Percentiles rank a stretch among this genome's conserved stretches.
These are phyloP conservation scores for Cutaneotrichosporon cyanovorans DNA, from an alignment of 1,284 basidiomycete genomes.

Conservation along the genomic window DNA sequence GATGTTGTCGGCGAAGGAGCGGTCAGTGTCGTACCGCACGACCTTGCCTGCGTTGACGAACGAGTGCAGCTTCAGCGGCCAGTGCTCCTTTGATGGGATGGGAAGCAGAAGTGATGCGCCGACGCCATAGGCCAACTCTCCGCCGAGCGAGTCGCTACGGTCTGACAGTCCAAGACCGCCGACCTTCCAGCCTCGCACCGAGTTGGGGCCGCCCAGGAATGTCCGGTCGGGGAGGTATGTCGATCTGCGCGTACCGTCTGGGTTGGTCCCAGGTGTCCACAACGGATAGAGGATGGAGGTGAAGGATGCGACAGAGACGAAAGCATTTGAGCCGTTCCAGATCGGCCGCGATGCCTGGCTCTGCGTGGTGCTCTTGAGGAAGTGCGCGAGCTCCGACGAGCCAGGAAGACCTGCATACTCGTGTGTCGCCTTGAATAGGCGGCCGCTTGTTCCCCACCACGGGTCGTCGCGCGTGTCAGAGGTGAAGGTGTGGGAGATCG, in stretches of 20 bases:
- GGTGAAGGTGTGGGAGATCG: constrained; percentile 69
- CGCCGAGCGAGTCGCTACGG: constrained; percentile 70
- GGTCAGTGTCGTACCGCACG: constrained; percentile 52
- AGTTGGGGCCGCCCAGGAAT: constrained; percentile 89
- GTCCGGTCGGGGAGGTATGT: constrained; percentile 72
- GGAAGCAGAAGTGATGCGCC: constrained; percentile 75
- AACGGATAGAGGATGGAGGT: constrained; percentile 42
- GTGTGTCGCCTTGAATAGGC: constrained; percentile 57
- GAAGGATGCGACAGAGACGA: constrained; percentile 41
- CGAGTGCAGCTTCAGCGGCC: constrained; percentile 79
- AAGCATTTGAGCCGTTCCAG: constrained; percentile 38
- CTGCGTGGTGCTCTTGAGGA: constrained; percentile 63
- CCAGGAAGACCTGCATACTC: constrained; percentile 71
- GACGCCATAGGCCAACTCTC: constrained; percentile 76
- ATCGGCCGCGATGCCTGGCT: constrained; percentile 59
- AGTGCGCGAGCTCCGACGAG: constrained; percentile 56
- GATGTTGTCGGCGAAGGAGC: constrained; percentile 35
- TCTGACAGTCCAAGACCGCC: constrained; percentile 81
- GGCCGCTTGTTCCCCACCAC: constrained; percentile 58
- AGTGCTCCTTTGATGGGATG: constrained; percentile 67
- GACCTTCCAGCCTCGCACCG: constrained; percentile 73
- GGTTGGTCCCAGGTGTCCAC: constrained; percentile 11
- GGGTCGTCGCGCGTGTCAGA: constrained; percentile 73
- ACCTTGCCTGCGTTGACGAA: constrained; percentile 83
- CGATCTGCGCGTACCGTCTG: constrained; percentile 6